Evolutionary conservation across 805 yeast species (phyloP), one percentile per base, ranked within the genome.

Genomic region (Zygoascus flipseniorum): DNA sequence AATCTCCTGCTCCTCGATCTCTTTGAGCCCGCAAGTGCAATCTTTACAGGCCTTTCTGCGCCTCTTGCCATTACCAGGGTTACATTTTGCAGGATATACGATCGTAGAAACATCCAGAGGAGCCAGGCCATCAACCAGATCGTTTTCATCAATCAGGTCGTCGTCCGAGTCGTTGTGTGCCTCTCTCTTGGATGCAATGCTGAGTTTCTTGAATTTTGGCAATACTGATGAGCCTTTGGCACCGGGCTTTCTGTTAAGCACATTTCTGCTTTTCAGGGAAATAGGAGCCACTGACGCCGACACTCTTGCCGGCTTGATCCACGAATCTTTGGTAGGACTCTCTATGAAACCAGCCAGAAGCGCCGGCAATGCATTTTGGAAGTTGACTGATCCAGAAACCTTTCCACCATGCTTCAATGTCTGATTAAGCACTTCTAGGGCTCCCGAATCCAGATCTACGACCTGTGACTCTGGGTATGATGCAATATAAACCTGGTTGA

Each of bases 31-130:
- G 74, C 99, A 93, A 0, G 97, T 85, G 70, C 99, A 93, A 70
- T 93, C 97, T 71, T 90, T 93, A 74, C 99, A 93, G 0, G 99
- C 99, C 71, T 83, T 89, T 73, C 92, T 81, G 67, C 96, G 78
- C 70, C 77, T 79, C 60, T 72, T 71, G 20, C 74, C 73, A 1
- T 72, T 69, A 2, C 67, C 69, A 2, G 72, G 73, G 28, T 77
- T 79, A 65, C 88, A 82, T 59, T 77, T 75, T 48, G 77, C 74
- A 14, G 93, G 92, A 31, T 78, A 74, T 26, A 79, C 73, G 48
- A 81, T 70, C 56, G 75, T 42, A 18, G 44, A 42, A 55, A 53
- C 42, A 48, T 48, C 46, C 56, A 54, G 32, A 58, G 70, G 18
- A 16, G 20, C 52, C 8, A 66, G 71, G 51, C 75, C 80, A 14